Base-by-base conservation (phyloP, 1,284 basidiomycete species). In the Cutaneotrichosporon sp. region DNA sequence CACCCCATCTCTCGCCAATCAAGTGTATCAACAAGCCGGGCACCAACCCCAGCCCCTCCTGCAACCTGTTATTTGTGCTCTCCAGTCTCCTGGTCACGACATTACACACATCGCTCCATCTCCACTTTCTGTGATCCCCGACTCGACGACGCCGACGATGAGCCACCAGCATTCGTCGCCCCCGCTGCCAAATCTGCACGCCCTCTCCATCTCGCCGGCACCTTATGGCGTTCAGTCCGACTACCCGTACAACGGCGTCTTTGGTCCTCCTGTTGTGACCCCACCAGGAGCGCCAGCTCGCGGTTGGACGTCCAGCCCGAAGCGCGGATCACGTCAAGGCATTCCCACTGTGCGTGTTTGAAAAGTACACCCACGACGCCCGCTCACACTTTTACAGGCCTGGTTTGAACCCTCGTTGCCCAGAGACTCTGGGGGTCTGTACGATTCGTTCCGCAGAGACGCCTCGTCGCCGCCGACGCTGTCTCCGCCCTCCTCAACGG, bases 191-290 rank as follows among this genome's bases (percentile, higher is more conserved):
- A 69, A 65, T 43, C 57, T 73, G 10, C 70, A 73, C 49, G 44
- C 62, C 10, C 56, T 73, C 15, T 64, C 63, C 46, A 66, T 73
- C 48, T 67, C 67, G 17, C 63, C 68, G 8, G 60, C 61, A 22
- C 57, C 62, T 9, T 57, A 54, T 44, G 59, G 59, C 4, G 52
- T 55, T 4, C 56, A 60, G 47, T 61, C 56, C 44, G 65, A 67
- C 45, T 73, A 70, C 54, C 59, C 68, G n/a, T 73, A 69, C 55
- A 70, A 68, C 54, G 67, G 66, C 20, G 68, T 72, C 2, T 73
- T 73, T 53, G 71, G 69, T 4, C 69, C 71, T 3, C 68, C 71
- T 21, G 59, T 49, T 9, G 55, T 63, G 23, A 58, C 50, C 39
- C 61, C 37, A 20, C 49, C 38, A 39, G 49, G 17, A 52, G 62